These are phyloP conservation scores for Senna siamea DNA, from an alignment of 306 rosid genomes.

Conservation along the genomic window DNA sequence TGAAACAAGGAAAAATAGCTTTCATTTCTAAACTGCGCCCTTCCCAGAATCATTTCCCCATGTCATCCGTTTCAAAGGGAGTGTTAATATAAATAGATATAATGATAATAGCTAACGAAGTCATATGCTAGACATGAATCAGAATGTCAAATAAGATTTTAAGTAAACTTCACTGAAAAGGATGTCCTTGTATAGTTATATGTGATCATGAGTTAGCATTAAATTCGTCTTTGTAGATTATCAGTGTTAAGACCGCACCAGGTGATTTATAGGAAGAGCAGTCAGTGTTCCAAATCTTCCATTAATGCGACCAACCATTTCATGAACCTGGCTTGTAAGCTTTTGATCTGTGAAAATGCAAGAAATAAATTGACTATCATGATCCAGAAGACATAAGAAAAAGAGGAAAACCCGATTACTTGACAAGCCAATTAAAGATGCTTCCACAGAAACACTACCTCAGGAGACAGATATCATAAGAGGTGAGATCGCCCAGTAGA, in stretches of 20 bases:
- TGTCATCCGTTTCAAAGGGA: neutral
- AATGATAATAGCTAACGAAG: neutral
- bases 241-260: conserved; percentile 54
- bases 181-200: neutral
- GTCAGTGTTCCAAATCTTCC: conserved; percentile 82
- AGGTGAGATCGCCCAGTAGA: neutral
- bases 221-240: neutral
- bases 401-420: neutral
- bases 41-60: neutral
- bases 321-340: conserved; percentile 94
- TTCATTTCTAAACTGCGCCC: neutral
- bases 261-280: conserved; percentile 86
- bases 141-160: conserved; percentile 1
- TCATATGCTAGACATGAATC: neutral
- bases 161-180: neutral
- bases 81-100: neutral
- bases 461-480: neutral
- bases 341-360: conserved; percentile 76
- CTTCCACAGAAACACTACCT: neutral
- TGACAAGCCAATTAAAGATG: conserved; percentile 15
- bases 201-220: neutral
- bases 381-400: conserved; percentile 9
- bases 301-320: conserved; percentile 90
- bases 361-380: conserved; percentile 30
- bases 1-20: neutral